These are phyloP conservation scores for Kalaharituber pfeilii DNA, from an alignment of 2,329 filamentous ascomycete genomes.

Conservation along the genomic window DNA sequence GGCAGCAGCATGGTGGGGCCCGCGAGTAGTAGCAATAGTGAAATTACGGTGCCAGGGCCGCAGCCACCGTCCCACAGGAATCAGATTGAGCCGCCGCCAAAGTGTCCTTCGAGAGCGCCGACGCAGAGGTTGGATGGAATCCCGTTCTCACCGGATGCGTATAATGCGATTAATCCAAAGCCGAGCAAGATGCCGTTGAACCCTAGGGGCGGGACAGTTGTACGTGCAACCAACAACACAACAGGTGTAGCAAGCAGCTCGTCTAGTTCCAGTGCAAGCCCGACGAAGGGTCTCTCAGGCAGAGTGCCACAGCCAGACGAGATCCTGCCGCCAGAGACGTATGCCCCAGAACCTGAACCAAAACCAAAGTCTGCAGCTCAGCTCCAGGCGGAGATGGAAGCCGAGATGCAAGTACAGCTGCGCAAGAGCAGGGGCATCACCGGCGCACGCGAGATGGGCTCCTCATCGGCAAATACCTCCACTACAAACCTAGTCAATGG, in stretches of 20 bases:
- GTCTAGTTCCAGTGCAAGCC: background rate
- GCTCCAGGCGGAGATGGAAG: constrained; percentile 13
- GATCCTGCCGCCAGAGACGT: constrained; percentile 19
- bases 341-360: constrained; percentile 20
- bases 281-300: background rate
- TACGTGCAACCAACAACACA: constrained; percentile 6
- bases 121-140: constrained; percentile 15
- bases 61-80: constrained; percentile 11
- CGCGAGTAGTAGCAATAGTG: constrained; percentile 4
- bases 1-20: background rate
- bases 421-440: constrained; percentile 9
- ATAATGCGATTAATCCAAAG: constrained; percentile 22
- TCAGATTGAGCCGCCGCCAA: constrained; percentile 10
- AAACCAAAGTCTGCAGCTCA: constrained; percentile 10
- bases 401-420: constrained; percentile 12
- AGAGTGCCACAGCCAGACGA: constrained; percentile 14
- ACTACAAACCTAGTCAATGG: constrained; percentile 9
- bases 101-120: constrained; percentile 2
- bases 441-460: constrained; percentile 9
- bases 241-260: background rate
- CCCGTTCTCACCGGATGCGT: constrained; percentile 22
- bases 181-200: constrained; percentile 2
- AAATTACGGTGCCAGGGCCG: constrained; percentile 11
- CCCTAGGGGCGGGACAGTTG: constrained; percentile 3
- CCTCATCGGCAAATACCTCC: constrained; percentile 9